Conservation (phyloP, 805 yeast species). For the Candida maltosa region DNA sequence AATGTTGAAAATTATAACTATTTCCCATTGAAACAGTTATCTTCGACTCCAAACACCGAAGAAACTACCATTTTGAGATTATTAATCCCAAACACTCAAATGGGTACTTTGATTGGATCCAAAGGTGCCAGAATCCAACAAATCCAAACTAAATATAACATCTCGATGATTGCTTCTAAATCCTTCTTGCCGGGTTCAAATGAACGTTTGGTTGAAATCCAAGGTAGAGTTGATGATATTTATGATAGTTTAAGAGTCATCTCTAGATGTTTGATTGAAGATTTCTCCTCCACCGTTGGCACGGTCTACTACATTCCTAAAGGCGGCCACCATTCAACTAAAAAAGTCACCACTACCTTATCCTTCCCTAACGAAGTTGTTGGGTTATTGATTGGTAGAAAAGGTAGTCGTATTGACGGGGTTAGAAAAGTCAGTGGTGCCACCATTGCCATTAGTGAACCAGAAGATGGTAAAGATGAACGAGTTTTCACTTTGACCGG, state of each 20-base stretch:
- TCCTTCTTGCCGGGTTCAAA: conserved; percentile 77
- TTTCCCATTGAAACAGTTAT: conserved; percentile 59
- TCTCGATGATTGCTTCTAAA: conserved; percentile 85
- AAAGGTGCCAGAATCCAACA: conserved; percentile 78
- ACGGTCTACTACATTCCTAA: conserved; percentile 62
- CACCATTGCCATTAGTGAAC: conserved; percentile 70
- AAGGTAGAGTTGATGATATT: conserved; percentile 69
- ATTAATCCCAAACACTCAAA: conserved; percentile 76
- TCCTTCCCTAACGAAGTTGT: conserved; percentile 78
- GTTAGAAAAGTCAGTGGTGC: conserved; percentile 78
- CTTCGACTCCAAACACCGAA: conserved; percentile 48
- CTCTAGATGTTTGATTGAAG: conserved; percentile 71
- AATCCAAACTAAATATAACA: conserved; percentile 63
- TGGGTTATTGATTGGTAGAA: conserved; percentile 85
- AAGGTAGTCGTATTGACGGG: conserved; percentile 83
- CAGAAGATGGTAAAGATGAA: conserved; percentile 59
- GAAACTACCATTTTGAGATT: conserved; percentile 59
- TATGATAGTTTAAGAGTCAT: conserved; percentile 55
- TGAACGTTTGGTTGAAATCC: conserved; percentile 84
- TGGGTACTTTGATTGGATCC: conserved; percentile 86
- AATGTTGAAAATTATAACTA: conserved; percentile 41
- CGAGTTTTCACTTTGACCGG: conserved; percentile 75
- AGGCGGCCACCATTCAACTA: conserved; percentile 12
- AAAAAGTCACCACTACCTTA: conserved; percentile 35
- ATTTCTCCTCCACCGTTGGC: conserved; percentile 63